A percentile compares a stretch with the other conserved stretches of the same genome.
Conservation (phyloP, 257 asterid species). For the Fraxinus anomala region DNA sequence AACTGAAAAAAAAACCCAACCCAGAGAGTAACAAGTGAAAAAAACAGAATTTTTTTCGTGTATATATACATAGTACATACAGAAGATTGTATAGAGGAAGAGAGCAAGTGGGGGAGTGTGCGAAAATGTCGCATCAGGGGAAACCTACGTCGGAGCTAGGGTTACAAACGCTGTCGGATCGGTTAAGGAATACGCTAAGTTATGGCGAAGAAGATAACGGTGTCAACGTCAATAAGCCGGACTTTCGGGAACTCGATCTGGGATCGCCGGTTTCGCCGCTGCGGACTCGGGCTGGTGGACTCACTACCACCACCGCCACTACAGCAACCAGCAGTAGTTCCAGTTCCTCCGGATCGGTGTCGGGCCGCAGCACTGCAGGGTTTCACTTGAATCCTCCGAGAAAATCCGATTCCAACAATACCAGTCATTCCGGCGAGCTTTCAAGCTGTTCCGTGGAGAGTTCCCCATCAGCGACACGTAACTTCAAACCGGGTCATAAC, state of each 20-base stretch:
- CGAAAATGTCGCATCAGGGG: constrained; percentile 46
- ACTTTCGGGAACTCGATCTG: constrained; percentile 60
- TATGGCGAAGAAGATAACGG: constrained; percentile 25
- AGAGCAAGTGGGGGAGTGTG: neutral
- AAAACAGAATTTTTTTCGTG: too few species aligned
- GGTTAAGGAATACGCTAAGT: constrained; percentile 36
- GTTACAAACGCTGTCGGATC: constrained; percentile 47
- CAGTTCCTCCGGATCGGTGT: constrained; percentile 67
- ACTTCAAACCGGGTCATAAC: constrained; percentile 34
- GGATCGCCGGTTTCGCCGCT: constrained; percentile 61
- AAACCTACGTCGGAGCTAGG: constrained; percentile 38
- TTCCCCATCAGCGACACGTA: constrained; percentile 39
- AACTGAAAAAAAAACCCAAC: neutral
- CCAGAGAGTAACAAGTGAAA: neutral
- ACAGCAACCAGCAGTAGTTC: constrained; percentile 60
- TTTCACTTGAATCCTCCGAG: constrained; percentile 30
- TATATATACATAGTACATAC: neutral
- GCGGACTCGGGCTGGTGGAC: constrained; percentile 41
- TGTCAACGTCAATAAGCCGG: constrained; percentile 46
- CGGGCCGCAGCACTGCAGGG: constrained; percentile 44
- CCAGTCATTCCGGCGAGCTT: constrained; percentile 56
- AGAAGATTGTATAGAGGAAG: neutral
- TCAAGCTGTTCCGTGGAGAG: constrained; percentile 45
- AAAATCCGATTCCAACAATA: constrained; percentile 43
- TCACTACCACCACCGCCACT: constrained; percentile 33